Evolutionary conservation across 768 basidiomycete species (phyloP), one percentile per base, ranked within the genome.

Genomic region (Rhodotorula graminis): DNA sequence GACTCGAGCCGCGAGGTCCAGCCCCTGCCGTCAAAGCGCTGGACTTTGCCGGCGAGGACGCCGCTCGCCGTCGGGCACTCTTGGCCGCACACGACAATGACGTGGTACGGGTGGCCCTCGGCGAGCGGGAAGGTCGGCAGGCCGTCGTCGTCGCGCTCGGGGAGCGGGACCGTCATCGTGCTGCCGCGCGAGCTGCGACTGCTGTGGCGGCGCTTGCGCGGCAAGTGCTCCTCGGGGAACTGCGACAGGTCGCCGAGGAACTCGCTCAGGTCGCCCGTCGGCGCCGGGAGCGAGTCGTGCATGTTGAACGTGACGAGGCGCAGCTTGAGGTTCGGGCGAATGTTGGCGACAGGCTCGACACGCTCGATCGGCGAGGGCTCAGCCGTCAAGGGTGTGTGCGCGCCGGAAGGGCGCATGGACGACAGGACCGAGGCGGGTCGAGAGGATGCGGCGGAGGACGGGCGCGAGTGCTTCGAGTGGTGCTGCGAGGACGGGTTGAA

Each of bases 1-100:
- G 71, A 57, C 64, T 78, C 76, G 49, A 79, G 69, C 42, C 69
- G 59, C 16, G 72, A 67, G 4, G 77, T 79, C 78, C 78, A 79
- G 40, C 72, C 72, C 33, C 62, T 52, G 0, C 75, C 75, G 33
- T 70, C 68, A 21, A 70, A 57, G 5, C 64, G 62, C 3, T 67
- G 50, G 44, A 67, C 60, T 31, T 66, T 67, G n/a, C 74, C 71
- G 1, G 71, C 71, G 10, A 72, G 46, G 4, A 75, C 64, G 29
- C 74, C 74, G 4, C 60, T 63, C 3, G 74, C 74, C 1, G 67
- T 71, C 5, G 74, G 74, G 11, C 74, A 74, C 52, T 79, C 78
- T 40, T 79, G 78, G 0, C 69, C 72, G 9, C 74, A 76, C 2
- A 79, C 72, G 40, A 78, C 77, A 40, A 78, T n/a, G 46, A 78